These are phyloP conservation scores for Phytophthora crassamura DNA, from an alignment of 352 stramenopile genomes.

Conservation along the genomic window DNA sequence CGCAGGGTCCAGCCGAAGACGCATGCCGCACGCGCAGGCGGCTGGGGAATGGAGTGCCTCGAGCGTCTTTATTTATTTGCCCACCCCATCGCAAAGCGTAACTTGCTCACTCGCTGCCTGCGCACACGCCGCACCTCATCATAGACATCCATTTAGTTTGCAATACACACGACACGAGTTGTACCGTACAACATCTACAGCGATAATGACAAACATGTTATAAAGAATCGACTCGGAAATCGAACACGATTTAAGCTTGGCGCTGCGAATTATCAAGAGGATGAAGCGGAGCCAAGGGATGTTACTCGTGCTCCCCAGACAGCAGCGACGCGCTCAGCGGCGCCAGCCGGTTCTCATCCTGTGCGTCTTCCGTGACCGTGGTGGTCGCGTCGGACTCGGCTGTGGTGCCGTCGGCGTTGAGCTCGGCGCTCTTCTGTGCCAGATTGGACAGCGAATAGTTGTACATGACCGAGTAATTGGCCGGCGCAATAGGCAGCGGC, in stretches of 20 bases:
- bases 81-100: conserved; percentile 33
- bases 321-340: conserved; percentile 54
- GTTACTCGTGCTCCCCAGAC: conserved; percentile 65
- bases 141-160: conserved; percentile 28
- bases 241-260: too few species aligned
- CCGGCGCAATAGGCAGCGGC: conserved; percentile 70
- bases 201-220: neutral
- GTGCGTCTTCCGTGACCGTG: conserved; percentile 22
- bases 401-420: conserved; percentile 36
- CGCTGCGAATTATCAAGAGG: conserved; percentile 38
- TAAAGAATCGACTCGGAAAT: too few species aligned
- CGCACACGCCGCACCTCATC: conserved; percentile 13
- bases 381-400: conserved; percentile 17
- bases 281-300: conserved; percentile 18
- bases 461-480: conserved; percentile 82
- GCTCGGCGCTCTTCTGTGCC: conserved; percentile 59
- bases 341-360: conserved; percentile 58
- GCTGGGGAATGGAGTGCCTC: conserved; percentile 29
- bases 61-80: conserved; percentile 42
- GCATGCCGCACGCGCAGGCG: conserved; percentile 28
- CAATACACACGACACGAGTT: conserved; percentile 20
- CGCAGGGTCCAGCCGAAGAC: conserved; percentile 14
- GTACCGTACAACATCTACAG: neutral
- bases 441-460: conserved; percentile 70
- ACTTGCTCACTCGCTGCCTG: conserved; percentile 16